Percentiles rank a stretch among this genome's conserved stretches.
Evolutionary conservation across 305 asterid genomes (phyloP).

Genomic region (Solanum aculeatissimum): DNA sequence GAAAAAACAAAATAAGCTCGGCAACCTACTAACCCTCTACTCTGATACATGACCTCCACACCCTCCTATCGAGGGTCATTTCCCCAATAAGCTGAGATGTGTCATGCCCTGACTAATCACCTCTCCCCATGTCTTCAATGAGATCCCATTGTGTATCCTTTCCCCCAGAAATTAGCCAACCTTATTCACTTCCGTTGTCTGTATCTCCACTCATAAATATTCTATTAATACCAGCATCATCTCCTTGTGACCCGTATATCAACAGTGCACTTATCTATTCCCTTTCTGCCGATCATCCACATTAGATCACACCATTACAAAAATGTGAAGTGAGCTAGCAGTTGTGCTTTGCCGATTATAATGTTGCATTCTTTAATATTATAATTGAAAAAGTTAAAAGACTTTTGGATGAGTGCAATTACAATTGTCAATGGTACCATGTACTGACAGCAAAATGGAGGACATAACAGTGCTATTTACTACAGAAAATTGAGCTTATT

Average conservation of each 20-base stretch:
- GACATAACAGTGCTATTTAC: not conserved
- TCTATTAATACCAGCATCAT: not conserved
- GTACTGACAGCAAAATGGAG: not conserved
- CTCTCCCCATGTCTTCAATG: not conserved
- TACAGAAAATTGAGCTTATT: not conserved
- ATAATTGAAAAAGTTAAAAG: not conserved
- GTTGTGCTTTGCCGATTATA: not conserved
- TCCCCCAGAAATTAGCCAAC: not conserved
- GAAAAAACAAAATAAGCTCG: not conserved
- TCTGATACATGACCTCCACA: not conserved
- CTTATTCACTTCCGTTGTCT: not conserved
- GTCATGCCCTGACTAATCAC: not conserved
- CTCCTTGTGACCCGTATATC: not conserved
- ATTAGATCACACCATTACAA: not conserved
- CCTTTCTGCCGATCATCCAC: not conserved
- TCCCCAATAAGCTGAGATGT: not conserved
- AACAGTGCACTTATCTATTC: not conserved
- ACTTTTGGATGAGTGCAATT: not conserved
- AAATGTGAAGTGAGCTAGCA: not conserved
- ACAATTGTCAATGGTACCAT: not conserved
- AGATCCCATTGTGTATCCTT: not conserved
- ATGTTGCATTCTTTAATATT: not conserved
- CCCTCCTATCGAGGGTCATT: not conserved
- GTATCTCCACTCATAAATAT: not conserved
- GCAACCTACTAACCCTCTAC: not conserved